Evolutionary conservation across 2,329 filamentous ascomycete species (phyloP).

Genomic region (Ophiostoma quercus): DNA sequence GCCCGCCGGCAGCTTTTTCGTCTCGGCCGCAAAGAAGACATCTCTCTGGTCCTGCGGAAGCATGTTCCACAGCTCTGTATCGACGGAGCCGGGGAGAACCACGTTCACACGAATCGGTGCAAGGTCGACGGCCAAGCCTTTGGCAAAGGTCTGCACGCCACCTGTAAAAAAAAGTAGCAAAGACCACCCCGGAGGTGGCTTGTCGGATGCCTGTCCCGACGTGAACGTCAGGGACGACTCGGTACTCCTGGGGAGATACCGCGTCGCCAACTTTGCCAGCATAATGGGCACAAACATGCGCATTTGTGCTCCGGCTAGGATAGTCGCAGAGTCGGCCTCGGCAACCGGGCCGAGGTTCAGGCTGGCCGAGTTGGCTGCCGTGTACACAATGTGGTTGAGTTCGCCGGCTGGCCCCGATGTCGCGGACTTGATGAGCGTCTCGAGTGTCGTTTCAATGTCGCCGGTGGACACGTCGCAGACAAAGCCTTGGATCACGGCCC

Average conservation of each 20-base stretch:
- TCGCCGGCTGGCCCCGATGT: conserved; percentile 51
- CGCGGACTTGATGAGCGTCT: background rate
- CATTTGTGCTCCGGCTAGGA: background rate
- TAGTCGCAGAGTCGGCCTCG: conserved; percentile 30
- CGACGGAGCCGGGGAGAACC: background rate
- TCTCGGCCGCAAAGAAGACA: background rate
- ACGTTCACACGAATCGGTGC: conserved; percentile 31
- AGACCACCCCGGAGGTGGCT: conserved; percentile 48
- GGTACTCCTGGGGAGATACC: conserved; percentile 27
- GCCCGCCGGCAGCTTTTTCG: background rate
- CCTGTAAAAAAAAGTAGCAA: conserved; percentile 45
- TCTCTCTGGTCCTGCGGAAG: background rate
- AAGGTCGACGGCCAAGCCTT: conserved; percentile 57
- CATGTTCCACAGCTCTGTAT: conserved; percentile 1
- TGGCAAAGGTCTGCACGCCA: conserved; percentile 48
- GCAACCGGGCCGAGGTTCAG: conserved; percentile 27
- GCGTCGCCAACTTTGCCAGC: background rate
- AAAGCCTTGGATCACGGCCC: background rate
- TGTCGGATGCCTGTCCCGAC: conserved; percentile 47
- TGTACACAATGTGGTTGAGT: conserved; percentile 33
- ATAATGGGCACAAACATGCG: conserved; percentile 6
- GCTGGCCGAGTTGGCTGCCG: conserved; percentile 31
- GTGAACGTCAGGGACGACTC: conserved; percentile 52
- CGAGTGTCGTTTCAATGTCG: background rate
- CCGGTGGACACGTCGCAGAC: background rate